Conservation (phyloP, 2,329 filamentous ascomycete genomes). For the Aaosphaeria pasadenensis region DNA sequence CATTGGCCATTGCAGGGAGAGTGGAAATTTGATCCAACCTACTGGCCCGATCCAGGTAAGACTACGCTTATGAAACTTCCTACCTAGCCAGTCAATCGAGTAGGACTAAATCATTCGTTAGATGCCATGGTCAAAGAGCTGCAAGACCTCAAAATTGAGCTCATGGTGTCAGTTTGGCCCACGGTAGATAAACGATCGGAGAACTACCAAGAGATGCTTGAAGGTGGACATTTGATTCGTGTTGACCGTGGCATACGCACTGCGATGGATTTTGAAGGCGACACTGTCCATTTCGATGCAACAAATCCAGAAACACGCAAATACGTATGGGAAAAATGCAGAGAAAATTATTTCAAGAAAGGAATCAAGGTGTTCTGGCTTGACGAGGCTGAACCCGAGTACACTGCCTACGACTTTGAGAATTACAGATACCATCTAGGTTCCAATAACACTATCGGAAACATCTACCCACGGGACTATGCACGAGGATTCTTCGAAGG, state of each 20-base stretch:
- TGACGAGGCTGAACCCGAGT: slow-evolving; percentile 68
- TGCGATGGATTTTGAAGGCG: slow-evolving; percentile 58
- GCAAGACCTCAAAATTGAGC: slow-evolving; percentile 56
- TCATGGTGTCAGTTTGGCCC: slow-evolving; percentile 70
- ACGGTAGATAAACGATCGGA: slow-evolving; percentile 59
- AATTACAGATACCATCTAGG: slow-evolving; percentile 61
- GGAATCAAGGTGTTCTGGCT: slow-evolving; percentile 67
- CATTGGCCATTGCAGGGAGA: slow-evolving; percentile 67
- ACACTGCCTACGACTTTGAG: slow-evolving; percentile 63
- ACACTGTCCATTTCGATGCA: slow-evolving; percentile 61
- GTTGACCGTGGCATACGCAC: slow-evolving; percentile 58
- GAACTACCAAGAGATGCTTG: slow-evolving; percentile 62
- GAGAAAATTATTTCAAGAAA: slow-evolving; percentile 59
- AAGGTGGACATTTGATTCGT: slow-evolving; percentile 59
- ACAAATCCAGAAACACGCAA: slow-evolving; percentile 59
- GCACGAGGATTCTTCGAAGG: slow-evolving; percentile 61
- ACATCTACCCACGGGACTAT: slow-evolving; percentile 60
- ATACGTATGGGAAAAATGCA: slow-evolving; percentile 60
- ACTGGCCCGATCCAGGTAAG: slow-evolving; percentile 59
- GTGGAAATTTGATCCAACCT: slow-evolving; percentile 63
- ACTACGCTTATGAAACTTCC: too few species aligned
- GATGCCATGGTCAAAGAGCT: slow-evolving; percentile 64
- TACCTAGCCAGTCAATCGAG: too few species aligned
- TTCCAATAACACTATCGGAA: slow-evolving; percentile 55
- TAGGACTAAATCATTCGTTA: background rate